Base-by-base conservation (phyloP, 1,284 basidiomycete species). In the Marasmius sp. region DNA sequence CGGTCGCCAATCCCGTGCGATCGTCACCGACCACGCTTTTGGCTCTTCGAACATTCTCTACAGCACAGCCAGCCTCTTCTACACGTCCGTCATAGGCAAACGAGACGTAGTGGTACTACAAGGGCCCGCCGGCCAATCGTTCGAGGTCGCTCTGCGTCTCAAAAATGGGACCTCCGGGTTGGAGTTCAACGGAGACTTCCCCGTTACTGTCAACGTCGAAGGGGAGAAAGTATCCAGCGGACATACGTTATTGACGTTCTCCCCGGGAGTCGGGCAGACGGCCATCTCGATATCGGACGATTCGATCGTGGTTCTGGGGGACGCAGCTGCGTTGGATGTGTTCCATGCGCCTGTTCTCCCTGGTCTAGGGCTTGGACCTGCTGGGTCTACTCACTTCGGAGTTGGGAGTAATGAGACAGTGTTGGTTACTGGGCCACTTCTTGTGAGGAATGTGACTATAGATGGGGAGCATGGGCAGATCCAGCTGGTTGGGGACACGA, bases 371-470 rank as follows among this genome's bases (percentile, higher is more conserved):
- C 27, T 27, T 27, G 27, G 36, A 6, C 7, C 27, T 18, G 49
- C n/a, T 22, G 47, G 48, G 9, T 59, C 57, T 16, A 50, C 22
- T 14, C 37, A 37, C 18, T 59, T 59, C 36, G 57, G 57, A 27
- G 36, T 50, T 34, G 48, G 34, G 34, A 50, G 34, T 50, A 59
- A 59, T 36, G 36, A 50, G 8, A 51, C 79, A 5, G 70, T 81
- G 18, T 74, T 83, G 36, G 74, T 83, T 49, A 74, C 76, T 39
- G 82, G 82, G 1, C 81, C 82, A 1, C 77, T 82, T 65, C 77
- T 84, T 34, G 80, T 84, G 33, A 79, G 82, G 47, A 78, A 75
- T 58, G 81, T 81, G 3, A 71, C 71, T 7, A 66, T 82, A 37
- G 61, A 55, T 49, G 12, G 66, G 72, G 20, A 66, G 51, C 36